phyloP scores from a whole-genome alignment of 164 flowering plant genomes.

The Vitis vinifera region DNA sequence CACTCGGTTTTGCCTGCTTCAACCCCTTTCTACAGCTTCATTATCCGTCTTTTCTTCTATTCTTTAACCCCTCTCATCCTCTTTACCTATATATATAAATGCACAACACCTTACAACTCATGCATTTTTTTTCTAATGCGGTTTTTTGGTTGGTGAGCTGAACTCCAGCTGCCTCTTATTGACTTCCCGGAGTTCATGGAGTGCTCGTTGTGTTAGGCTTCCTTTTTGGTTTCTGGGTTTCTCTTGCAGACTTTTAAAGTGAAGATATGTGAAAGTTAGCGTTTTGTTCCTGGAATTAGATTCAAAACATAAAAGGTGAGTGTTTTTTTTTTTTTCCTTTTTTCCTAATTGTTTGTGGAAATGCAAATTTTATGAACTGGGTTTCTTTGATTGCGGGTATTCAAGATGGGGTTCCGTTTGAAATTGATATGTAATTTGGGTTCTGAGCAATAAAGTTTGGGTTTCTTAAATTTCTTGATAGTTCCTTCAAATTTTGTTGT shows the following conservation, averaged over 20 bases:
- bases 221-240: slow-evolving; percentile 11
- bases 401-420: no score
- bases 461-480: no score
- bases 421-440: no score
- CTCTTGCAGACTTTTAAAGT: not conserved
- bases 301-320: slow-evolving; percentile 7
- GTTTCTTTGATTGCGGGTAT: not conserved
- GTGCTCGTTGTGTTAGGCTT: slow-evolving; percentile 24
- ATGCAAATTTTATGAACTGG: not conserved
- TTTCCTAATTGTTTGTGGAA: not conserved
- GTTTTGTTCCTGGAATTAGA: not conserved
- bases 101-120: not conserved
- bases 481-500: no score
- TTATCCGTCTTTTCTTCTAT: no score
- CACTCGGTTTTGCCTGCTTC: no score
- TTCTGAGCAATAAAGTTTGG: no score
- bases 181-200: slow-evolving; percentile 40
- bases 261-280: not conserved
- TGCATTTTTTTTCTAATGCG: not conserved
- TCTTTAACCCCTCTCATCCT: not conserved
- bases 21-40: no score
- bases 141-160: slow-evolving; percentile 32
- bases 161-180: slow-evolving; percentile 42
- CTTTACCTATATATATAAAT: not conserved
- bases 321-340: not conserved